Evolutionary conservation across 2,329 filamentous ascomycete species (phyloP).

Genomic region (Bipolaris sorokiniana): DNA sequence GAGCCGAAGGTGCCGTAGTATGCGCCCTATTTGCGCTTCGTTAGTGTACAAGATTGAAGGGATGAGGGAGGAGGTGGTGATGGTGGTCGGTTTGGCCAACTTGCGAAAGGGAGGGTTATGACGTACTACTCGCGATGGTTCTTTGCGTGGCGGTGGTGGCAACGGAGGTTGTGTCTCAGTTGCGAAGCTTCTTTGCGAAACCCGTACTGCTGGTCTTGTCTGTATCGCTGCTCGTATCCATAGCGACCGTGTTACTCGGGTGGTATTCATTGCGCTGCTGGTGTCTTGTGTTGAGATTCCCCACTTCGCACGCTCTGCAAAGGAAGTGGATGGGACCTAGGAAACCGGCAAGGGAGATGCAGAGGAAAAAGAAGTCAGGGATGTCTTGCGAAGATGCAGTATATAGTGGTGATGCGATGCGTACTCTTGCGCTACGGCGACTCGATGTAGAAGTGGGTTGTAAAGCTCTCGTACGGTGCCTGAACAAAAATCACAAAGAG

Average conservation of each 20-base stretch:
- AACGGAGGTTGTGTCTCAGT: slow-evolving; percentile 21
- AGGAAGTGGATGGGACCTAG: no score
- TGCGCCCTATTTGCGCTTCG: slow-evolving; percentile 45
- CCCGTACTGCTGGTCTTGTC: slow-evolving; percentile 7
- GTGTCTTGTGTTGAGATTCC: background rate
- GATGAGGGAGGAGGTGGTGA: background rate
- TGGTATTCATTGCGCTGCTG: slow-evolving; percentile 22
- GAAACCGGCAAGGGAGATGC: background rate
- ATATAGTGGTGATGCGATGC: background rate
- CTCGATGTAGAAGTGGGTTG: no score
- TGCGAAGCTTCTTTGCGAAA: slow-evolving; percentile 24
- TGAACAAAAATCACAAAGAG: slow-evolving; percentile 12
- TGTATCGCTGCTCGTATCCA: slow-evolving; percentile 6
- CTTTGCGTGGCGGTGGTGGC: slow-evolving; percentile 20
- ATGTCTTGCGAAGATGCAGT: no score
- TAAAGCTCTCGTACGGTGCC: background rate
- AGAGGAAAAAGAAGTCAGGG: background rate
- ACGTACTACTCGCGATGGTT: slow-evolving; percentile 34
- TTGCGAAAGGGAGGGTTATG: background rate
- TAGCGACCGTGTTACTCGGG: slow-evolving; percentile 14
- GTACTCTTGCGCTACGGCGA: background rate
- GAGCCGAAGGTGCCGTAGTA: slow-evolving; percentile 79
- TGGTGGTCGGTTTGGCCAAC: no score
- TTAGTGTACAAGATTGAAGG: background rate
- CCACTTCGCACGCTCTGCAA: background rate